Evolutionary conservation across 75 land plant species (phyloP), one percentile per base, ranked within the genome.

Genomic region (Ceratopteris richardii): DNA sequence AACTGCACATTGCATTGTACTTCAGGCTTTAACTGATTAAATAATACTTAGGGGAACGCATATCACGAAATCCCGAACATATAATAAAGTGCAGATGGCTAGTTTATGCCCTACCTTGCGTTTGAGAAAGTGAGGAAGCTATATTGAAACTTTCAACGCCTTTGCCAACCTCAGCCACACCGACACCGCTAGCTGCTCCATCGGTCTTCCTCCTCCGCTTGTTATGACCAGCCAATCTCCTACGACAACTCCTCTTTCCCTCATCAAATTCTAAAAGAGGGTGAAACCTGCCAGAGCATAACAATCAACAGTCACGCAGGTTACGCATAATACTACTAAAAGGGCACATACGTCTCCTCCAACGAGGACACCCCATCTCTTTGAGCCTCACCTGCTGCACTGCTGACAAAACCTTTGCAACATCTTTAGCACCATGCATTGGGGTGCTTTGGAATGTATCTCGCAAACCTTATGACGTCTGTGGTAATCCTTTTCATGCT

Each of bases 341-440:
- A n/a, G n/a, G n/a, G n/a, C n/a, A n/a, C n/a, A n/a, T n/a, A n/a
- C n/a, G n/a, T n/a, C n/a, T n/a, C n/a, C n/a, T n/a, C n/a, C n/a
- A n/a, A n/a, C n/a, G n/a, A n/a, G n/a, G n/a, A n/a, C n/a, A n/a
- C n/a, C 18, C 17, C n/a, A n/a, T n/a, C n/a, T n/a, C n/a, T n/a
- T n/a, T n/a, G n/a, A n/a, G n/a, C n/a, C 48, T 18, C 21, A 75
- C 78, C 78, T 70, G 71, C 79, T 77, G 26, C 79, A 77, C 51
- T 77, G 79, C 60, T 77, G 79, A 56, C 79, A 77, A 66, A 77
- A 77, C n/a, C 79, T 79, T 44, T 77, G 79, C 79, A 77, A 62
- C 22, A 62, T 22, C 27, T 60, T 56, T 17, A 65, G 40, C 31
- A 77, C 79, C 0, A 55, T 29, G 24, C 71, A 65, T 29, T 67